A percentile compares a stretch with the other conserved stretches of the same genome.
Conservation (phyloP, 129 eudicot genomes). For the Flaveria ramosissima region DNA sequence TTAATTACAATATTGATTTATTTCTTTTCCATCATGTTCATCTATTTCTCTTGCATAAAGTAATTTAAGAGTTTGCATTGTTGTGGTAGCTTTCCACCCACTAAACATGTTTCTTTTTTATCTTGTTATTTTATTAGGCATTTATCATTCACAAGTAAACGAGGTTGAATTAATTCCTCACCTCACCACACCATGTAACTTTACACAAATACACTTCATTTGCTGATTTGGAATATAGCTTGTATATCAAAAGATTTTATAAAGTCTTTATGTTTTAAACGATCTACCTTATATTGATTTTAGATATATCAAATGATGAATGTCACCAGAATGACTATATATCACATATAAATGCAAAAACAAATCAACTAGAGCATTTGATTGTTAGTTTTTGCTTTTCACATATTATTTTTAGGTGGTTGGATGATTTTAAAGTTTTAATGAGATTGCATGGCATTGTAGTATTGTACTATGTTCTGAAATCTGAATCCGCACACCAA, state of each 20-base stretch:
- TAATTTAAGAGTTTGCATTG: no score
- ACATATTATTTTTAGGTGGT: constrained; percentile 14
- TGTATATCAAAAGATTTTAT: background rate
- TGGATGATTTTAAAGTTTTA: constrained; percentile 11
- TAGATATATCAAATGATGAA: background rate
- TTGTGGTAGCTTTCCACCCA: no score
- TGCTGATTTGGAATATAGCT: background rate
- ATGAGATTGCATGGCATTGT: constrained; percentile 7
- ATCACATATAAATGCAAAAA: constrained; percentile 1
- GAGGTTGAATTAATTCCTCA: no score
- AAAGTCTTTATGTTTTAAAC: background rate
- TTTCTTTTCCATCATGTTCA: no score
- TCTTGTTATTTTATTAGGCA: no score
- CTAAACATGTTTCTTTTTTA: no score
- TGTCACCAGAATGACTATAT: background rate
- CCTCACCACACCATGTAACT: no score
- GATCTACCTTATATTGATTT: background rate
- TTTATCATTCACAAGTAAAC: no score
- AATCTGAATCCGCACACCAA: constrained; percentile 4
- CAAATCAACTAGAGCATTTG: background rate
- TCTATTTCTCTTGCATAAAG: no score
- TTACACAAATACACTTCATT: background rate
- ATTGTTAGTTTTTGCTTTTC: background rate
- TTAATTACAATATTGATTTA: no score
- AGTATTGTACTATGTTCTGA: background rate